Evolutionary conservation across 1,284 basidiomycete genomes (phyloP), one percentile per base, ranked within the genome.

Genomic region (Malassezia arunalokei): DNA sequence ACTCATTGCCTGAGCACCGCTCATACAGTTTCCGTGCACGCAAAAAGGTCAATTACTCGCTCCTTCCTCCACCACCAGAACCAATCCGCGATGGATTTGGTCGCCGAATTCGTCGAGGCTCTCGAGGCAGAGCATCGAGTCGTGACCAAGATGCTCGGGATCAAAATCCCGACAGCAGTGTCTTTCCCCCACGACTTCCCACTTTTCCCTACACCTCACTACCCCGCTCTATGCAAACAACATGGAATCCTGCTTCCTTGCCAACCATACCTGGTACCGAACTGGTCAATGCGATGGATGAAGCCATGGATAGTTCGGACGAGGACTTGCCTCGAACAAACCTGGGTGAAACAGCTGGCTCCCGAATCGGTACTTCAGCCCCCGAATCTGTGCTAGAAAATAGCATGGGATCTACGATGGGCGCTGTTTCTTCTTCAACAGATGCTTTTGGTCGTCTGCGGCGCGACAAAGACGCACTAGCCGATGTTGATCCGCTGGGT

Each of bases 401-500:
- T 6, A 66, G 65, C 15, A 51, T 51, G 3, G 43, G 47, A 17
- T 43, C 51, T 15, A 15, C 31, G n/a, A 17, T 40, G 6, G 58
- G 56, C n/a, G 57, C 53, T 29, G 59, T 59, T 11, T 51, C 58
- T 20, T 54, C 38, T 31, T 40, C 47, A 29, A 57, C 51, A 39
- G 59, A 71, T 54, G 56, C 57, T 45, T 55, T 58, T 48, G 64
- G 51, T 31, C 56, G 54, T 35, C 56, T 62, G 30, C 49, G 81
- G 45, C 54, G 54, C 47, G 60, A 57, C 31, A 59, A 57, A 37
- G 60, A 73, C 74, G 88, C 82, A 41, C 80, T 92, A n/a, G 92
- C 94, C 8, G 94, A 99, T 73, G 85, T 87, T 3, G 94, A 99
- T 75, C 94, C 94, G 3, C 79, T 98, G 8, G 90, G 91, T 15